These are phyloP conservation scores for Penicillium manginii DNA, from an alignment of 495 filamentous ascomycete genomes.

Conservation along the genomic window DNA sequence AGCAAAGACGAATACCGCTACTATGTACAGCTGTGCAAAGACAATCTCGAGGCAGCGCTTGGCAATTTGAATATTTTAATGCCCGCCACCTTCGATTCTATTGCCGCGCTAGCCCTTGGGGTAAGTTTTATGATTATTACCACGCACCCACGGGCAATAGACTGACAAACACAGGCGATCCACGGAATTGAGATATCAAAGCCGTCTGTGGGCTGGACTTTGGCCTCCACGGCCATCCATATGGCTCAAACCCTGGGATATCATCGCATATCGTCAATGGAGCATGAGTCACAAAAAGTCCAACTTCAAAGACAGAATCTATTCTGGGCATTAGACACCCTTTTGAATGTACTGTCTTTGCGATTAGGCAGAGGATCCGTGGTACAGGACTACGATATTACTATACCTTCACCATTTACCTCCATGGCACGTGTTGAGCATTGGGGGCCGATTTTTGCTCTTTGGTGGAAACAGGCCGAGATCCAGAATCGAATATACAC, in stretches of 20 bases:
- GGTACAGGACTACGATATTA: slow-evolving; percentile 69
- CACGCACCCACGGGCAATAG: background rate
- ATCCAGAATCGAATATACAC: slow-evolving; percentile 64
- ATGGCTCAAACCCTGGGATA: slow-evolving; percentile 68
- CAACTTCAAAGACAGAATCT: slow-evolving; percentile 42
- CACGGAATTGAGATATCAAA: slow-evolving; percentile 67
- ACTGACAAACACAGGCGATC: slow-evolving; percentile 35
- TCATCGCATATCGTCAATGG: slow-evolving; percentile 59
- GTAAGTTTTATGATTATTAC: slow-evolving; percentile 36
- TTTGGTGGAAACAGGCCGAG: slow-evolving; percentile 57
- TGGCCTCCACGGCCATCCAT: slow-evolving; percentile 59
- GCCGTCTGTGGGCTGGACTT: slow-evolving; percentile 64
- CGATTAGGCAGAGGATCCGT: slow-evolving; percentile 63
- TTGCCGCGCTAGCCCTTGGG: slow-evolving; percentile 61
- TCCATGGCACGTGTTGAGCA: slow-evolving; percentile 24
- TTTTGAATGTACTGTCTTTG: slow-evolving; percentile 65
- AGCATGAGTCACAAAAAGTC: slow-evolving; percentile 42
- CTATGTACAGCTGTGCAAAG: slow-evolving; percentile 51
- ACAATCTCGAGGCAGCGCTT: slow-evolving; percentile 63
- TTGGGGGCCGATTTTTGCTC: slow-evolving; percentile 32
- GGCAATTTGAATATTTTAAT: slow-evolving; percentile 60
- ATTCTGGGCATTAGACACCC: slow-evolving; percentile 68
- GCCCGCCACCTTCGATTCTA: slow-evolving; percentile 59
- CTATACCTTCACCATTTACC: slow-evolving; percentile 44
- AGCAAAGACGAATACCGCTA: slow-evolving; percentile 38